phyloP scores from a whole-genome alignment of 305 asterid species.

The Ilex paraguariensis region DNA sequence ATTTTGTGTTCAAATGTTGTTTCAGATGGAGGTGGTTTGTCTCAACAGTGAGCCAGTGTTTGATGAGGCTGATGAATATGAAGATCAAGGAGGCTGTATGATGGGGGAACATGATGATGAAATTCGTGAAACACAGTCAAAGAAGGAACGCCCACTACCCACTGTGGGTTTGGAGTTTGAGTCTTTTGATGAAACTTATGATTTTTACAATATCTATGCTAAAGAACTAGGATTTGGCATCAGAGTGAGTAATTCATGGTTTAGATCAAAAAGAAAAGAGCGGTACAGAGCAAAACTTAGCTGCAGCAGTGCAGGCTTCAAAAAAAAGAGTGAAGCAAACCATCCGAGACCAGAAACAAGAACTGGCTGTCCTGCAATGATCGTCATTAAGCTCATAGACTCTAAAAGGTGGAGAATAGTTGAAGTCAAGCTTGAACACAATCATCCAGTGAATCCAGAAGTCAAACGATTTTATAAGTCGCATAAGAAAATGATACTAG shows the following conservation, averaged over 20 bases:
- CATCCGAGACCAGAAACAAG: constrained; percentile 65
- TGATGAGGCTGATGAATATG: constrained; percentile 40
- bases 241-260: constrained; percentile 67
- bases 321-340: constrained; percentile 55
- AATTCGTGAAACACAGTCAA: constrained; percentile 20
- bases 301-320: constrained; percentile 68
- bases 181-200: constrained; percentile 54
- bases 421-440: constrained; percentile 58
- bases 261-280: constrained; percentile 55
- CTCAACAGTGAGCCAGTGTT: constrained; percentile 45
- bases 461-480: constrained; percentile 52
- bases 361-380: constrained; percentile 69
- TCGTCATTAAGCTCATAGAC: constrained; percentile 53
- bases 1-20: constrained; percentile 3
- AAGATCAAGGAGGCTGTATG: constrained; percentile 34
- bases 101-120: constrained; percentile 25
- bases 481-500: constrained; percentile 49
- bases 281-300: constrained; percentile 62
- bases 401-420: constrained; percentile 56
- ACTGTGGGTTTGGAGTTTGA: constrained; percentile 53
- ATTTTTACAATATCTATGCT: constrained; percentile 53
- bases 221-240: constrained; percentile 62
- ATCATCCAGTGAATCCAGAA: constrained; percentile 57
- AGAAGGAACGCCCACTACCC: constrained; percentile 30
- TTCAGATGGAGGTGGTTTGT: constrained; percentile 53